Conservation (phyloP, 257 asterid species). For the Coffea canephora region DNA sequence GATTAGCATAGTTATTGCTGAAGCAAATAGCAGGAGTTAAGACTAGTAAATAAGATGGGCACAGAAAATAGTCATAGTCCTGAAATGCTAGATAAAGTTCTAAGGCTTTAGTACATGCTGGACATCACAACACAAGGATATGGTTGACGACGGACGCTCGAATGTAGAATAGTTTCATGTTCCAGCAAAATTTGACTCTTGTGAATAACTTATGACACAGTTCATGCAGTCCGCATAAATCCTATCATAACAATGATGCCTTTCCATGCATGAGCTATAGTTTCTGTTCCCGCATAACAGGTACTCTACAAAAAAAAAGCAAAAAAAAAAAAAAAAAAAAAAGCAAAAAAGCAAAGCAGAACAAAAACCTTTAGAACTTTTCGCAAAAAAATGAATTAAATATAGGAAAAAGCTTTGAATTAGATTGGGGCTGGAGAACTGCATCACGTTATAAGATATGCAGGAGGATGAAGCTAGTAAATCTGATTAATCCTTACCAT, state of each 20-base stretch:
- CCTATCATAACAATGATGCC: background rate
- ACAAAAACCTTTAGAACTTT: background rate
- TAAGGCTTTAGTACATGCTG: background rate
- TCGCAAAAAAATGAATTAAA: too few species aligned
- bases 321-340: background rate
- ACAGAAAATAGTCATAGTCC: background rate
- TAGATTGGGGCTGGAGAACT: background rate
- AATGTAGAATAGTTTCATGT: background rate
- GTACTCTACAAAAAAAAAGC: background rate
- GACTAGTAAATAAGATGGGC: background rate
- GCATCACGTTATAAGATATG: background rate
- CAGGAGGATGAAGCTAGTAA: constrained; percentile 5
- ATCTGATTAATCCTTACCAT: constrained; percentile 3
- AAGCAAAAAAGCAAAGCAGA: background rate
- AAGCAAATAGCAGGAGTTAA: background rate
- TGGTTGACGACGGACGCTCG: background rate
- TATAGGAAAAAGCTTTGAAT: background rate
- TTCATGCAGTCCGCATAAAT: background rate
- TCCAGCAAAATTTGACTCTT: too few species aligned
- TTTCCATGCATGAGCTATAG: background rate
- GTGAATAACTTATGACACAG: background rate
- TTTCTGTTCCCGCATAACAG: constrained; percentile 2
- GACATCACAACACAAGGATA: background rate
- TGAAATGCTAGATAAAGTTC: background rate
- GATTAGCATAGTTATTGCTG: background rate